Conservation (phyloP, 2,329 filamentous ascomycete genomes). For the Lachnellula cervina region DNA sequence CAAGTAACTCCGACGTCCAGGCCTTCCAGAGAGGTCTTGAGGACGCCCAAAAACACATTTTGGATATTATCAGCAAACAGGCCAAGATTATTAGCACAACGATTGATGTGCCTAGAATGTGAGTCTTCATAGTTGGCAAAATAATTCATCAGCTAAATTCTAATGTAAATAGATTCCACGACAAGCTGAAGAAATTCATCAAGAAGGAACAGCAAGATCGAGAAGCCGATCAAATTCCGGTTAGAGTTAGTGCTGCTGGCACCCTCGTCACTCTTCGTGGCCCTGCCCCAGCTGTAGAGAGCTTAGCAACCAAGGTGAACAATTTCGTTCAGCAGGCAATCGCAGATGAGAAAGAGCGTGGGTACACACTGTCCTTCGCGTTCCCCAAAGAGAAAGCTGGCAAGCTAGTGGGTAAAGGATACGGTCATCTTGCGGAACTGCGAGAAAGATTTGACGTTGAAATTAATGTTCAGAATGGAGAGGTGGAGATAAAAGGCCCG, state of each 20-base stretch:
- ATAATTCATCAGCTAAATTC: not conserved
- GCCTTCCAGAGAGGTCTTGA: slow-evolving; percentile 51
- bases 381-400: slow-evolving; percentile 95
- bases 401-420: slow-evolving; percentile 67
- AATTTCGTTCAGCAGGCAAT: slow-evolving; percentile 83
- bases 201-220: slow-evolving; percentile 58
- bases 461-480: slow-evolving; percentile 88
- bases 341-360: slow-evolving; percentile 88
- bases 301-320: slow-evolving; percentile 66
- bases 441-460: slow-evolving; percentile 65
- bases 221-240: slow-evolving; percentile 52
- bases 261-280: slow-evolving; percentile 70
- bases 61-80: slow-evolving; percentile 54
- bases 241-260: slow-evolving; percentile 54
- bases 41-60: slow-evolving; percentile 53
- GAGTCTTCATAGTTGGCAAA: slow-evolving; percentile 20
- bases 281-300: slow-evolving; percentile 66
- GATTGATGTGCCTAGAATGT: slow-evolving; percentile 57
- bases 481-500: slow-evolving; percentile 92
- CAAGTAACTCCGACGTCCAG: slow-evolving; percentile 43
- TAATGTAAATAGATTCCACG: slow-evolving; percentile 49
- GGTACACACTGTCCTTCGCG: slow-evolving; percentile 79
- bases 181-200: slow-evolving; percentile 59
- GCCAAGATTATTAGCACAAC: slow-evolving; percentile 47
- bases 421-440: slow-evolving; percentile 61